Evolutionary conservation across 106 monocot genomes (phyloP), one percentile per base, ranked within the genome.

Genomic region (Platanthera zijinensis): DNA sequence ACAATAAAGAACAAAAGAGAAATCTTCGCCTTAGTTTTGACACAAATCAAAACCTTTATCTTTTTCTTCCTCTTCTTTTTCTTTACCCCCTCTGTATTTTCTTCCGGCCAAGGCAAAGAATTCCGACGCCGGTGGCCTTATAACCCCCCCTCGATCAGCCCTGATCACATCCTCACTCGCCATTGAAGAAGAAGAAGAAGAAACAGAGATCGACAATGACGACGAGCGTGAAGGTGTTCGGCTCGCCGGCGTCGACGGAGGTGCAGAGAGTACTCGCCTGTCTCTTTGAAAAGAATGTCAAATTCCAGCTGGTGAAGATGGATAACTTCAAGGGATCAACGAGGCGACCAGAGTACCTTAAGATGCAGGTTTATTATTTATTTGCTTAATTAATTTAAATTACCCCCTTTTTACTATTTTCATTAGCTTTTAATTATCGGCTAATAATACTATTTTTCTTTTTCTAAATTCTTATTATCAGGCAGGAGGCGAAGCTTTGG

Each of bases 241-340:
- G 90, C 13, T 85, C 85, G 8, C 90, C 90, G 8, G 77, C 90
- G 6, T 85, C 87, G 3, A 59, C 85, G 0, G 90, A 90, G 79
- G 90, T 90, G 54, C 83, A 85, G 10, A 57, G 90, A 74, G 90
- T 90, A 17, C 75, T 90, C 47, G 61, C 83, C 6, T 90, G 90
- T 75, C 88, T 90, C 10, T 90, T 90, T 14, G 90, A 90, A 79
- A 90, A 90, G 81, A 72, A 90, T 7, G 79, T 90, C 3, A 88
- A 88, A 39, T 90, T 90, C 83, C 85, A 88, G 63, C 90, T 90
- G 74, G 82, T 90, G 71, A 87, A 85, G 51, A 80, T 85, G 46
- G 90, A 90, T 56, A 50, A 30, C 49, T 90, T 72, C 77, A 81
- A 59, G 75, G 90, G 85, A 49, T 9, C 19, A 5, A 52, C 45